Evolutionary conservation across 1,139 yeast genomes (phyloP).

Genomic region (Diutina rugosa): DNA sequence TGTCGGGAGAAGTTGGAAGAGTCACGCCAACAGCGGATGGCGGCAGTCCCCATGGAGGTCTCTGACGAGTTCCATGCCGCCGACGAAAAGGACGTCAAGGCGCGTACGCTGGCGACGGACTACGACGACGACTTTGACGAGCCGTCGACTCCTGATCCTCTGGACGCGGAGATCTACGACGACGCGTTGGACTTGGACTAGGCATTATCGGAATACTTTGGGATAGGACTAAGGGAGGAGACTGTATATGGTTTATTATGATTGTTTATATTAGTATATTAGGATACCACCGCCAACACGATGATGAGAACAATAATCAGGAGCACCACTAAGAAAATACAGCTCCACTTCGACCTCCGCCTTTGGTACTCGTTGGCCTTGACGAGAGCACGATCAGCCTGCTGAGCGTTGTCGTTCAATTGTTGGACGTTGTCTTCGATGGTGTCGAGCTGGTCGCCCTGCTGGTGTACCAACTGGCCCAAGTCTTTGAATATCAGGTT

Average conservation of each 20-base stretch:
- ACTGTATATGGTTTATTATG: neutral
- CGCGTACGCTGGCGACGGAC: conserved; percentile 10
- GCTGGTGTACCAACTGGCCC: conserved; percentile 66
- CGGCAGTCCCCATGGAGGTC: neutral
- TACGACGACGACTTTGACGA: conserved; percentile 6
- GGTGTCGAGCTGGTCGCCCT: conserved; percentile 73
- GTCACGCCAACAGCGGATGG: neutral
- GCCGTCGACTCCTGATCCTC: conserved; percentile 6
- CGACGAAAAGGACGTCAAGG: conserved; percentile 3
- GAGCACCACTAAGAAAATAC: conserved; percentile 41
- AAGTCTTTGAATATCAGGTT: conserved; percentile 75
- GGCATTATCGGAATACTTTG: neutral
- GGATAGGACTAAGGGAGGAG: neutral
- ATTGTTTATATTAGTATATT: neutral
- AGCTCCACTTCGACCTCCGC: conserved; percentile 60
- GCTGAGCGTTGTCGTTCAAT: conserved; percentile 53
- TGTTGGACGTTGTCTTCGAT: conserved; percentile 67
- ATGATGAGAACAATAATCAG: conserved; percentile 12
- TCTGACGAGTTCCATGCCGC: conserved; percentile 1
- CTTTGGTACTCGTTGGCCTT: conserved; percentile 71
- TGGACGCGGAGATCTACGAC: conserved; percentile 9
- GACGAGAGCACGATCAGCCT: conserved; percentile 55
- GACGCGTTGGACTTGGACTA: conserved; percentile 6
- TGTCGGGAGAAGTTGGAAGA: conserved; percentile 12
- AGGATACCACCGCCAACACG: conserved; percentile 1